phyloP scores from a whole-genome alignment of 768 basidiomycete species.

The Kwoniella bestiolae region DNA sequence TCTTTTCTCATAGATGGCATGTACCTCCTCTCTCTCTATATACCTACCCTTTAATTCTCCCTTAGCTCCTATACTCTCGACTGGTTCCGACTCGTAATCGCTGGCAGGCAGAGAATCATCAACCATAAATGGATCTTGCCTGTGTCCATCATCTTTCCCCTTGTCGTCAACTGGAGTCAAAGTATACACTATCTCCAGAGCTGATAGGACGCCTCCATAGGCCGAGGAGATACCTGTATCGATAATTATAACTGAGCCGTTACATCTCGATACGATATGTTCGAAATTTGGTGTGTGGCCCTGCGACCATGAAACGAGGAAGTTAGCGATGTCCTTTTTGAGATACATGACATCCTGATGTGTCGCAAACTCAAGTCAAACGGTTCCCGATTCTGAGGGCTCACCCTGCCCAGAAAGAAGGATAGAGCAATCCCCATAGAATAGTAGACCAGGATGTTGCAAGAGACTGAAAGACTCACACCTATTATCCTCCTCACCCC shows the following conservation, averaged over 20 bases:
- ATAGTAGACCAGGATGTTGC: neutral
- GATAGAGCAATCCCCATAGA: neutral
- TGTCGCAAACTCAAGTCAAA: too few relatives aligned
- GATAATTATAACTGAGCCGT: slow-evolving; percentile 92
- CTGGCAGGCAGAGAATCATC: too few relatives aligned
- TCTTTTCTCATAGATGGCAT: slow-evolving; percentile 43
- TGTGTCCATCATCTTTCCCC: slow-evolving; percentile 22
- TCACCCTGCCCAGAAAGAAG: neutral
- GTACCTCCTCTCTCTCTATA: slow-evolving; percentile 43
- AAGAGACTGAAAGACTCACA: slow-evolving; percentile 28
- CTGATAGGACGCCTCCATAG: slow-evolving; percentile 89
- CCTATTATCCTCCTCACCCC: slow-evolving; percentile 83
- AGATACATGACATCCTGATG: too few relatives aligned
- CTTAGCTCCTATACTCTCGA: too few relatives aligned
- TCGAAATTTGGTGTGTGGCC: slow-evolving; percentile 94
- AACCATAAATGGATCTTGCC: slow-evolving; percentile 44
- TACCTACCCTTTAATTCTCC: slow-evolving; percentile 28
- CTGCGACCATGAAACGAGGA: slow-evolving; percentile 52
- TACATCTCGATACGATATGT: slow-evolving; percentile 82
- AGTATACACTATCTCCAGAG: slow-evolving; percentile 82
- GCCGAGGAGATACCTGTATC: slow-evolving; percentile 97
- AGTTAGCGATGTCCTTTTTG: too few relatives aligned
- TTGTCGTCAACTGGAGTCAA: slow-evolving; percentile 70
- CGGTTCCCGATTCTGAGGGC: neutral
- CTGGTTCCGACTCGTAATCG: too few relatives aligned